A percentile compares a stretch with the other conserved stretches of the same genome.
Evolutionary conservation across 345 rosid species (phyloP).

Genomic region (Mallotus nudiflorus): DNA sequence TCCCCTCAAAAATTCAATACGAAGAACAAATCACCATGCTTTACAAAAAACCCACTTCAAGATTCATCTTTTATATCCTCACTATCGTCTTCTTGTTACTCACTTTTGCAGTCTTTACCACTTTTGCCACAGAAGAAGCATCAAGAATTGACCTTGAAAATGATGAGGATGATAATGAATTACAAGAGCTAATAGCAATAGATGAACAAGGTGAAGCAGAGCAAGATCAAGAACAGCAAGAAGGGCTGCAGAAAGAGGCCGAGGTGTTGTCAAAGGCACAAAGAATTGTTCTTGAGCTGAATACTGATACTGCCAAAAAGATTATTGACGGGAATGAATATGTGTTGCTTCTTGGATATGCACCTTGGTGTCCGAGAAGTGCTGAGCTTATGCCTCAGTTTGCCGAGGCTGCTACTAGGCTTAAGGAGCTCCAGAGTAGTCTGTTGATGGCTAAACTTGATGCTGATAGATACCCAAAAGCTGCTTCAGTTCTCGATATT

Average conservation of each 20-base stretch:
- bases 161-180: constrained; percentile 33
- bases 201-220: constrained; percentile 53
- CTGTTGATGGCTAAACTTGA: constrained; percentile 84
- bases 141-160: background rate
- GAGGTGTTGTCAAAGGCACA: constrained; percentile 74
- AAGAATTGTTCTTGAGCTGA: constrained; percentile 71
- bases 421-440: constrained; percentile 58
- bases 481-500: constrained; percentile 60
- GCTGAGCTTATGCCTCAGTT: constrained; percentile 92
- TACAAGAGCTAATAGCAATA: constrained; percentile 61
- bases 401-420: constrained; percentile 74
- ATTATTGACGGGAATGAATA: constrained; percentile 52
- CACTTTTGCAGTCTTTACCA: constrained; percentile 25
- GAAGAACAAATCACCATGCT: constrained; percentile 26
- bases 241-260: constrained; percentile 53
- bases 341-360: constrained; percentile 78
- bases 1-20: background rate
- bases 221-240: constrained; percentile 28
- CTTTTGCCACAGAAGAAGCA: constrained; percentile 32
- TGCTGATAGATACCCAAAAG: constrained; percentile 69
- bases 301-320: constrained; percentile 51
- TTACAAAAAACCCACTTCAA: constrained; percentile 40
- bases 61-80: constrained; percentile 43
- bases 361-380: constrained; percentile 86
- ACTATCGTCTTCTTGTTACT: constrained; percentile 43